Percentiles rank a stretch among this genome's conserved stretches.
These are phyloP conservation scores for Aspergillus novofumigatus DNA, from an alignment of 2,329 filamentous ascomycete species.

Conservation along the genomic window DNA sequence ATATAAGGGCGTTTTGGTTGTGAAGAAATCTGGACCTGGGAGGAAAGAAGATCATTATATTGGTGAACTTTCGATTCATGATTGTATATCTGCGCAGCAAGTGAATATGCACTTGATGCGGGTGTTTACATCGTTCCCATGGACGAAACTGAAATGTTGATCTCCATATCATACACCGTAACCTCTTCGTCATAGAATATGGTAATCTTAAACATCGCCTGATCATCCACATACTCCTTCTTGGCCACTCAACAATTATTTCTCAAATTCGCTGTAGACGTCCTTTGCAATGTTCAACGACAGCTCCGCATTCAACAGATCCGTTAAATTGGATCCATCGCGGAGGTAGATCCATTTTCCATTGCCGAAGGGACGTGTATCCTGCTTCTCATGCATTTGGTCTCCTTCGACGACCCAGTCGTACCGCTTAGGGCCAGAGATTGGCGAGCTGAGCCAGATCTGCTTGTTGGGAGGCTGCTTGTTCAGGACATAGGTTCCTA, in stretches of 20 bases:
- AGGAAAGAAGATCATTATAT: background rate
- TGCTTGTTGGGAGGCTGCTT: constrained; percentile 97
- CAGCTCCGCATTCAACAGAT: constrained; percentile 72
- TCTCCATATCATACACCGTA: constrained; percentile 3
- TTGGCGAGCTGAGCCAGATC: constrained; percentile 92
- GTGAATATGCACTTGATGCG: background rate
- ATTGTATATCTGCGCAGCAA: background rate
- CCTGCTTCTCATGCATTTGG: constrained; percentile 73
- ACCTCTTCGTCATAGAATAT: background rate
- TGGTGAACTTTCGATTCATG: background rate
- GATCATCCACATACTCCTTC: background rate
- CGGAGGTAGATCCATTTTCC: constrained; percentile 86
- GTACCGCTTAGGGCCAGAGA: constrained; percentile 88
- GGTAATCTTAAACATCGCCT: background rate
- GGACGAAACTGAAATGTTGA: background rate
- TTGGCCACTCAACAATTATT: constrained; percentile 9
- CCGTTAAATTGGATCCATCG: constrained; percentile 71
- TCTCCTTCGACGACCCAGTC: constrained; percentile 77
- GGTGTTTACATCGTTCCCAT: background rate
- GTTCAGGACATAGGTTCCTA: constrained; percentile 90
- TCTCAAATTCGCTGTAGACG: constrained; percentile 29
- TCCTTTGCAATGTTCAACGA: constrained; percentile 56
- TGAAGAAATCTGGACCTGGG: background rate
- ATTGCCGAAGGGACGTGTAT: constrained; percentile 46
- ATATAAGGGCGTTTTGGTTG: background rate